Base-by-base conservation (phyloP, 495 filamentous ascomycete genomes). In the Daldinia childiae region DNA sequence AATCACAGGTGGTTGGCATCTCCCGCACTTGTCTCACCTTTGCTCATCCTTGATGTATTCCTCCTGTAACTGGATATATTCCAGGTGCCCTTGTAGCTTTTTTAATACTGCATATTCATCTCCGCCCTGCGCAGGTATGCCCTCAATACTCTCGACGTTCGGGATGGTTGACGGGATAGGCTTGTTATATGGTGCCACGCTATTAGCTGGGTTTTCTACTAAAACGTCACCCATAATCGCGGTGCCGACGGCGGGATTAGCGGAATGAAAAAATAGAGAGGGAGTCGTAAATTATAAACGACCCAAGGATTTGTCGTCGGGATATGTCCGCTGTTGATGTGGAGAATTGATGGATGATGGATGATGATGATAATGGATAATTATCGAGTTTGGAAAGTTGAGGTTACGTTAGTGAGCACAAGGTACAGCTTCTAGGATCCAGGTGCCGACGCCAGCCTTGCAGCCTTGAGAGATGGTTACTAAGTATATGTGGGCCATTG, bases 31-130 rank as follows among this genome's bases (percentile, higher is more conserved):
- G 29, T 24, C 79, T 48, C 87, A 92, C 93, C 94, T 90, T 82
- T 99, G 95, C 86, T 99, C 95, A 87, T 99, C 96, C 84, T 99
- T 99, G 88, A 99, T 99, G 83, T 98, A 99, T 79, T 99, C 96
- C 83, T 99, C 95, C 82, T 99, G 95, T 71, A 99, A 87, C 79
- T 97, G 91, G 78, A 99, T 98, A 82, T 97, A 97, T 91, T 99
- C 95, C 54, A 99, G 86, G 82, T 98, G 94, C 77, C 96, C 87
- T 81, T 98, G 93, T 64, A 98, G 87, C 82, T 93, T 93, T 83
- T 99, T 99, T 79, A 97, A 84, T 3, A 92, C 93, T 11, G 93
- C 92, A 79, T 99, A 99, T 80, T 98, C 93, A 79, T 99, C 96
- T 66, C 88, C 91, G 56, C 89, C 90, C 77, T 98, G 95, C 48